Conservation (phyloP, 371 early-diverging fungal species). For the Mucor circinelloides region DNA sequence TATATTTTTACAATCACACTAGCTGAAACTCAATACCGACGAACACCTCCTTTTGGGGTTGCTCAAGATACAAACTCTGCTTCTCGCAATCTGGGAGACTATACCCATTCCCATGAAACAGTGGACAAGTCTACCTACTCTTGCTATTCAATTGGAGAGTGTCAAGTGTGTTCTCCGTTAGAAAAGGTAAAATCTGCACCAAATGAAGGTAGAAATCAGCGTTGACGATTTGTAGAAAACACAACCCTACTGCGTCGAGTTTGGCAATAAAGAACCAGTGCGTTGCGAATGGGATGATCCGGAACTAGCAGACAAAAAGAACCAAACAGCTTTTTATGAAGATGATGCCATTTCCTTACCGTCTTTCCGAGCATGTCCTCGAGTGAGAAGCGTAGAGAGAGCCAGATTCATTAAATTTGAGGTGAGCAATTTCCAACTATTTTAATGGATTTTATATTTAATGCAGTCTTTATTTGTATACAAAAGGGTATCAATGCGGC, state of each 20-base stretch:
- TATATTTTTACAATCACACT: neutral
- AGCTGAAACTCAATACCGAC: slow-evolving; percentile 14
- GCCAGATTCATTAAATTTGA: slow-evolving; percentile 40
- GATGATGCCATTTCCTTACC: slow-evolving; percentile 45
- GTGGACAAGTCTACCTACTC: slow-evolving; percentile 42
- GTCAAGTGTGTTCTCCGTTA: slow-evolving; percentile 45
- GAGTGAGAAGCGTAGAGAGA: slow-evolving; percentile 41
- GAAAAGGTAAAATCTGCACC: slow-evolving; percentile 36
- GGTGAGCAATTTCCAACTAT: slow-evolving; percentile 14
- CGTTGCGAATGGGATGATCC: slow-evolving; percentile 51
- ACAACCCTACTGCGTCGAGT: slow-evolving; percentile 41
- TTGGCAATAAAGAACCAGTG: slow-evolving; percentile 49
- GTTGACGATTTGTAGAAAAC: slow-evolving; percentile 38
- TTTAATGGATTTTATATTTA: neutral
- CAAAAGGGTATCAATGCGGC: slow-evolving; percentile 32
- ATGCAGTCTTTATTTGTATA: neutral
- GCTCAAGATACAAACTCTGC: neutral
- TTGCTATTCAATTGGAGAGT: slow-evolving; percentile 45
- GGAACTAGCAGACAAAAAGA: slow-evolving; percentile 34
- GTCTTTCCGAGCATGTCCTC: slow-evolving; percentile 41
- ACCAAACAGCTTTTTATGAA: slow-evolving; percentile 38
- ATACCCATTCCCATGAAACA: slow-evolving; percentile 51
- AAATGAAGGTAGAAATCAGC: neutral
- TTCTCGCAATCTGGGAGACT: slow-evolving; percentile 35
- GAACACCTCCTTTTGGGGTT: slow-evolving; percentile 31